Evolutionary conservation across 306 rosid genomes (phyloP), one percentile per base, ranked within the genome.

Genomic region (Arachis hypogaea): DNA sequence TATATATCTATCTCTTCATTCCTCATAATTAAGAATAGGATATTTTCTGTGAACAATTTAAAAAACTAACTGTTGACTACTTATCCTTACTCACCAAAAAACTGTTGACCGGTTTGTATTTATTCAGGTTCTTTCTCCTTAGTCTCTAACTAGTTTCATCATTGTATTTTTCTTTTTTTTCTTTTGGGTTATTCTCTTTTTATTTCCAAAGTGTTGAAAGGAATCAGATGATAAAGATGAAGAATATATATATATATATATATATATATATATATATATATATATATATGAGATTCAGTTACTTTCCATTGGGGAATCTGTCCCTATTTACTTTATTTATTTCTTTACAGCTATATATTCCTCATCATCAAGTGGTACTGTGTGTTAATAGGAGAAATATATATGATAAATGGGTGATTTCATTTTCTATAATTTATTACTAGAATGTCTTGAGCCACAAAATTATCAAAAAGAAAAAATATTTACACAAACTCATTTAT

Each of bases 341-440:
- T 9, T 22, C 51, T 68, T 68, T 62, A 49, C 71, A 74, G 62
- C 75, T 73, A 73, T 55, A 56, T 74, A 63, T 69, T 75, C 80
- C 68, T 68, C 4, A 68, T 55, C 75, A 72, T 33, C 51, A 72
- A 41, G 63, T 49, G 72, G 36, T 7, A 28, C 28, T 4, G 42
- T 14, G 38, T 61, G 60, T 68, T 56, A 51, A 73, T 33, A 33
- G 38, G 38, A 4, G 38, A 2, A 33, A 33, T 33, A 33, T 33
- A 33, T 33, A 33, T 33, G 4, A 33, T 33, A 33, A 66, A 78
- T 68, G 51, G 33, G 12, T n/a, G 55, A 74, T 74, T 68, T 66
- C 16, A 33, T 66, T 66, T 49, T 29, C 61, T 52, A 74, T 74
- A 11, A 52, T 52, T 73, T 40, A 4, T 73, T 40, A 4, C 29